phyloP scores from a whole-genome alignment of 139 green algal species.

The Medakamo hakoo region DNA sequence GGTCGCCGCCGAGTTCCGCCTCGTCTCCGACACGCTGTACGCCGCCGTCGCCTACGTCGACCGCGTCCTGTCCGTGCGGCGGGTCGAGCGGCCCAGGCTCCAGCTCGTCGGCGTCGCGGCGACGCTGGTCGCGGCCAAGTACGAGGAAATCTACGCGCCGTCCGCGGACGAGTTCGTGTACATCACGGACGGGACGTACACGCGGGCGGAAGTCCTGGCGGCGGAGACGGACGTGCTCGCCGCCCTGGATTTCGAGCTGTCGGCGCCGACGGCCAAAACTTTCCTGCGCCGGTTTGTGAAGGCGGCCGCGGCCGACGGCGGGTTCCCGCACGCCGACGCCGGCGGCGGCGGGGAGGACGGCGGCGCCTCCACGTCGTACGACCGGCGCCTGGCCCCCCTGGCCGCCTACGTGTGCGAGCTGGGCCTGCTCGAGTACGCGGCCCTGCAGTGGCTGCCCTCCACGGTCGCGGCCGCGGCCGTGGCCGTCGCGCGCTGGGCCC shows the following conservation, averaged over 20 bases:
- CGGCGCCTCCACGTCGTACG: too few relatives aligned
- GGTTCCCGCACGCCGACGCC: background rate
- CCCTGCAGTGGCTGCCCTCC: slow-evolving; percentile 61
- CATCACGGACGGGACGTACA: slow-evolving; percentile 97
- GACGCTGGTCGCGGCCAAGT: slow-evolving; percentile 93
- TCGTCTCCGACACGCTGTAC: slow-evolving; percentile 83
- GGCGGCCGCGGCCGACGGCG: slow-evolving; percentile 13
- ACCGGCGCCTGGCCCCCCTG: slow-evolving; percentile 40
- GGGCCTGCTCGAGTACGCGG: slow-evolving; percentile 65
- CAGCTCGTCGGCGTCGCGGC: slow-evolving; percentile 78
- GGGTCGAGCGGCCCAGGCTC: slow-evolving; percentile 29
- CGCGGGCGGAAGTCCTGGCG: slow-evolving; percentile 43
- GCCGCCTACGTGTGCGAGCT: slow-evolving; percentile 79
- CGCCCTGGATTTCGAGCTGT: slow-evolving; percentile 75
- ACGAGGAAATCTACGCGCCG: slow-evolving; percentile 93
- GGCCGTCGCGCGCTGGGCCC: slow-evolving; percentile 49
- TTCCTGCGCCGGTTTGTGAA: slow-evolving; percentile 73
- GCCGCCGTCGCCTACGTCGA: slow-evolving; percentile 78
- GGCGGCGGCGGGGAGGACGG: slow-evolving; percentile 16
- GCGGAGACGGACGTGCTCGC: slow-evolving; percentile 75
- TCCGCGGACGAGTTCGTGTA: slow-evolving; percentile 78
- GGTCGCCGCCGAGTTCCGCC: slow-evolving; percentile 81
- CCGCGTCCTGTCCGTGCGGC: slow-evolving; percentile 56
- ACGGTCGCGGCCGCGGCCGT: slow-evolving; percentile 59
- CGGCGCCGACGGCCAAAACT: slow-evolving; percentile 74